A percentile compares a stretch with the other conserved stretches of the same genome.
Conservation (phyloP, 2,329 filamentous ascomycete genomes). For the Cladobotryum mycophilum region DNA sequence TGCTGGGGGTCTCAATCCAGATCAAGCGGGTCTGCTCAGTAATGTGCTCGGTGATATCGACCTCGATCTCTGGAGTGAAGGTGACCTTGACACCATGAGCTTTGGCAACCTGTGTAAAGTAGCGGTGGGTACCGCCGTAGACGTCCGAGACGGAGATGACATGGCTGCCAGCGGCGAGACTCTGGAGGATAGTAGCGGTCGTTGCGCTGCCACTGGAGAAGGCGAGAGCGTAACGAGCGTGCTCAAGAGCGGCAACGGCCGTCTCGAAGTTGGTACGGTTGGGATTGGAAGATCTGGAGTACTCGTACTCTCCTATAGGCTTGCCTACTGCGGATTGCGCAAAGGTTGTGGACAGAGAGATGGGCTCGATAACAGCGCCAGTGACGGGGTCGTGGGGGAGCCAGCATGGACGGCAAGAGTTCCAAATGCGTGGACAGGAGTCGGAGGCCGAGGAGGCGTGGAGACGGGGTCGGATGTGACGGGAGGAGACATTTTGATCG, state of each 20-base stretch:
- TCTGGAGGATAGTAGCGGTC: conserved; percentile 89
- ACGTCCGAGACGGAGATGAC: conserved; percentile 96
- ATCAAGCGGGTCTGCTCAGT: conserved; percentile 84
- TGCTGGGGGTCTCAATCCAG: conserved; percentile 92
- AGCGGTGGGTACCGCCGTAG: conserved; percentile 95
- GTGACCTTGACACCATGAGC: conserved; percentile 92
- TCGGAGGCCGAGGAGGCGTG: conserved; percentile 65
- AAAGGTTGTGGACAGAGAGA: conserved; percentile 94
- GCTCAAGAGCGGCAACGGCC: conserved; percentile 85
- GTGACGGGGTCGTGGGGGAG: conserved; percentile 84
- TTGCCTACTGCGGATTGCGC: conserved; percentile 84
- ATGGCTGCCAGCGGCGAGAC: conserved; percentile 82
- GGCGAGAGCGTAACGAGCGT: conserved; percentile 85
- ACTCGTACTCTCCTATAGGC: conserved; percentile 86
- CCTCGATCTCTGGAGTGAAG: conserved; percentile 87
- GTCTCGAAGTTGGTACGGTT: conserved; percentile 93
- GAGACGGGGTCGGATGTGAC: conserved; percentile 50
- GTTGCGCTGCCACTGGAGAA: conserved; percentile 93
- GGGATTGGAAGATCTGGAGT: conserved; percentile 87
- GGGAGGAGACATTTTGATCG: conserved; percentile 23
- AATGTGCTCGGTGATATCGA: conserved; percentile 80
- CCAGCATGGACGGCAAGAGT: conserved; percentile 94
- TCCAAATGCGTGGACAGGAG: conserved; percentile 75
- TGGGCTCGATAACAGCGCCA: conserved; percentile 91
- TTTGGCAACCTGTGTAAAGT: conserved; percentile 96